A percentile compares a stretch with the other conserved stretches of the same genome.
These are phyloP conservation scores for Verticillium longisporum DNA, from an alignment of 2,329 filamentous ascomycete genomes.

Conservation along the genomic window DNA sequence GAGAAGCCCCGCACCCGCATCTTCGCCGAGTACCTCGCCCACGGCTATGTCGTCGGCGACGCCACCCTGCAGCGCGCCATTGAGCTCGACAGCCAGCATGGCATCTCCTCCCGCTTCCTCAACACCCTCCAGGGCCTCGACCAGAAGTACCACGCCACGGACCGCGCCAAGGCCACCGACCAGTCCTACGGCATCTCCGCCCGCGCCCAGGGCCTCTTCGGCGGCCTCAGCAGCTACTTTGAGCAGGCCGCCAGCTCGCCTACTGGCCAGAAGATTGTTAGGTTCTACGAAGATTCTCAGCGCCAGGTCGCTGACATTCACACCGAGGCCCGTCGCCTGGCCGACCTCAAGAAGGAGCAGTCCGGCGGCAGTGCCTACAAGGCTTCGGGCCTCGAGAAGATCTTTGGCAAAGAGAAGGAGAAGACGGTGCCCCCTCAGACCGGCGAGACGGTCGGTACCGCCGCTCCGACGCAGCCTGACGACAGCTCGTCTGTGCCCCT, in stretches of 20 bases:
- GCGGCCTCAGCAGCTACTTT: slow-evolving; percentile 79
- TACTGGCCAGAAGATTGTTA: slow-evolving; percentile 78
- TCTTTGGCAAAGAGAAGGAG: slow-evolving; percentile 48
- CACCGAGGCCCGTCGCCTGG: slow-evolving; percentile 79
- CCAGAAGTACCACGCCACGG: slow-evolving; percentile 77
- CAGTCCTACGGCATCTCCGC: slow-evolving; percentile 74
- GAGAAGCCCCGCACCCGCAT: slow-evolving; percentile 95
- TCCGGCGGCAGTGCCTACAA: slow-evolving; percentile 53
- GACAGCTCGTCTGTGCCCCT: slow-evolving; percentile 8
- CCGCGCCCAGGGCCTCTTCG: slow-evolving; percentile 58
- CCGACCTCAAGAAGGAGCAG: slow-evolving; percentile 74
- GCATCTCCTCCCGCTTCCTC: slow-evolving; percentile 75
- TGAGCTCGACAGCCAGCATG: slow-evolving; percentile 83
- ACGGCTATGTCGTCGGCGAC: slow-evolving; percentile 79
- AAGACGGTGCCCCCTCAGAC: slow-evolving; percentile 49
- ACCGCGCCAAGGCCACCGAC: slow-evolving; percentile 79
- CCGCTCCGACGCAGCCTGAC: slow-evolving; percentile 9
- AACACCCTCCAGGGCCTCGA: slow-evolving; percentile 71
- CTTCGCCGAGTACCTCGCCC: slow-evolving; percentile 90
- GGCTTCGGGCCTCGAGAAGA: slow-evolving; percentile 48
- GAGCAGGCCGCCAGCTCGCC: slow-evolving; percentile 86
- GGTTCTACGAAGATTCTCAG: slow-evolving; percentile 79
- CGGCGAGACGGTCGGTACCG: slow-evolving; percentile 28
- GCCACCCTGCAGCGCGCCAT: slow-evolving; percentile 75
- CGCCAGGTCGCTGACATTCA: slow-evolving; percentile 95